Conservation (phyloP, 495 filamentous ascomycete genomes). For the Filosporella fistucella region DNA sequence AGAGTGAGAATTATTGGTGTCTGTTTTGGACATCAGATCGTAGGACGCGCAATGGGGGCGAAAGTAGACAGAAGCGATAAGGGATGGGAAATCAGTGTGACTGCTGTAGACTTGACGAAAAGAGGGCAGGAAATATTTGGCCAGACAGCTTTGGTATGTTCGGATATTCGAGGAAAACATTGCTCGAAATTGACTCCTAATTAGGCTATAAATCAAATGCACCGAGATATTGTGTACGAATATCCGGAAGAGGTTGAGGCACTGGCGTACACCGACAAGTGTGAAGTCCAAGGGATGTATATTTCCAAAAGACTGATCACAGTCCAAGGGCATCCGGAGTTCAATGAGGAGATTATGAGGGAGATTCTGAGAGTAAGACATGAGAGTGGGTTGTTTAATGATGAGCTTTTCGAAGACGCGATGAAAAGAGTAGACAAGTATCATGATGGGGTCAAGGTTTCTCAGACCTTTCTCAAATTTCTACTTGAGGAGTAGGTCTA, state of each 20-base stretch:
- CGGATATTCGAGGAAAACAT: not conserved
- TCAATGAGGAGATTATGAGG: conserved; percentile 65
- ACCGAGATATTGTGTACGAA: conserved; percentile 70
- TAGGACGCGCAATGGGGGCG: conserved; percentile 68
- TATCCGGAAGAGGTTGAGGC: conserved; percentile 56
- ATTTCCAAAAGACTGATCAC: conserved; percentile 60
- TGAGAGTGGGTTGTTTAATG: conserved; percentile 57
- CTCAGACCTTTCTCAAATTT: conserved; percentile 68
- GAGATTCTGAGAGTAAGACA: conserved; percentile 63
- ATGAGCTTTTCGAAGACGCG: conserved; percentile 60
- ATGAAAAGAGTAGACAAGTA: conserved; percentile 55
- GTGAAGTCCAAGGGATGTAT: conserved; percentile 81
- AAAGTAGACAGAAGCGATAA: conserved; percentile 59
- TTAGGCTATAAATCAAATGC: conserved; percentile 85
- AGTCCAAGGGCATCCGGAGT: conserved; percentile 92
- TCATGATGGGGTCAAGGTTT: conserved; percentile 74
- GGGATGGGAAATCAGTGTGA: conserved; percentile 83
- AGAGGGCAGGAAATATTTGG: conserved; percentile 72
- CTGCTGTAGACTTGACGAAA: conserved; percentile 61
- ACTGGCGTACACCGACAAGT: conserved; percentile 63
- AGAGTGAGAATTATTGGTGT: conserved; percentile 68
- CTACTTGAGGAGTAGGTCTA: conserved; percentile 42
- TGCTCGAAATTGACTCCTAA: not conserved
- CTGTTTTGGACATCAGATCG: conserved; percentile 91
- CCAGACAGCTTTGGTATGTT: conserved; percentile 58